A percentile compares a stretch with the other conserved stretches of the same genome.
These are phyloP conservation scores for Colletotrichum costaricense DNA, from an alignment of 2,329 filamentous ascomycete genomes.

Conservation along the genomic window DNA sequence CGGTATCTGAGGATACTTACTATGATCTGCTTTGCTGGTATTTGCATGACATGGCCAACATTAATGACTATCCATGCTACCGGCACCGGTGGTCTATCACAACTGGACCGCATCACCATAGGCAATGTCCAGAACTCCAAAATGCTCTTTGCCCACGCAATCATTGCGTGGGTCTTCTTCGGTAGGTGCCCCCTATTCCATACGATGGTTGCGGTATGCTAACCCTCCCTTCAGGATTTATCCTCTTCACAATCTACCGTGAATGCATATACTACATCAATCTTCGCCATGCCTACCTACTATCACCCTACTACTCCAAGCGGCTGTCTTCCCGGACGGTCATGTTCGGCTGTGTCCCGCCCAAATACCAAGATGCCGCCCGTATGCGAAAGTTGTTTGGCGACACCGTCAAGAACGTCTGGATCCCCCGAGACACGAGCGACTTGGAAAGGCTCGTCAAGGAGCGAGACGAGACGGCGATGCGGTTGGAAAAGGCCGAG, in stretches of 20 bases:
- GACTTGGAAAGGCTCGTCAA: conserved; percentile 82
- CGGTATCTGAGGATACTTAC: conserved; percentile 74
- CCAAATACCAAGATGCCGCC: conserved; percentile 77
- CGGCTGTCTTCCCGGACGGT: conserved; percentile 92
- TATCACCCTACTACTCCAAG: conserved; percentile 84
- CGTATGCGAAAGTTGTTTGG: conserved; percentile 84
- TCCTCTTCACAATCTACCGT: conserved; percentile 89
- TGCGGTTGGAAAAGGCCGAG: conserved; percentile 86
- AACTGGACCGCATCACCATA: conserved; percentile 72
- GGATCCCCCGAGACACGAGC: conserved; percentile 81
- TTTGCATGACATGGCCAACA: conserved; percentile 85
- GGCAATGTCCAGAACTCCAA: conserved; percentile 67
- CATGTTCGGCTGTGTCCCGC: conserved; percentile 88
- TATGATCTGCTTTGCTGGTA: conserved; percentile 83
- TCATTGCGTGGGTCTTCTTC: conserved; percentile 86
- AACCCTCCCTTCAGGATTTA: conserved; percentile 63
- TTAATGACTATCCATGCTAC: conserved; percentile 87
- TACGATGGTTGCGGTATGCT: neutral
- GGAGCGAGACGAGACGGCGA: conserved; percentile 78
- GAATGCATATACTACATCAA: conserved; percentile 96
- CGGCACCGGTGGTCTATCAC: conserved; percentile 71
- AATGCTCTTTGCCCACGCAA: conserved; percentile 83
- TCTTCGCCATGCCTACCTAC: conserved; percentile 91
- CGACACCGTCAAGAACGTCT: conserved; percentile 81
- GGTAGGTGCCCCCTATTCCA: conserved; percentile 41